Base-by-base conservation (phyloP, 2,329 filamentous ascomycete species). In the Ceratocystis cubensis region DNA sequence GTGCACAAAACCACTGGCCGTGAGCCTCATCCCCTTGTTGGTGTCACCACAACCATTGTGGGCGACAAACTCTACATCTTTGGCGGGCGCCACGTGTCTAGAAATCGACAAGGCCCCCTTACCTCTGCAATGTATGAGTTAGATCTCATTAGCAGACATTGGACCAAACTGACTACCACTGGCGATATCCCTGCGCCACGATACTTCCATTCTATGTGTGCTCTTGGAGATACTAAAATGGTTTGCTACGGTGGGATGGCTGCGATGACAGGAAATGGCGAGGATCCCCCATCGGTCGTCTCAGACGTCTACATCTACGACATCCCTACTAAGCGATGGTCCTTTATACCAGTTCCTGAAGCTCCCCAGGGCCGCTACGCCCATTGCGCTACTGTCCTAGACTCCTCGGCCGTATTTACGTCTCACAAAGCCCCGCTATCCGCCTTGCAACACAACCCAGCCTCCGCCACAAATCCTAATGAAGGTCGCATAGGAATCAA, bases 221-320 rank as follows among this genome's bases (percentile, higher is more conserved):
- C 90, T 1, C 78, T 99, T 1, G 94, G 94, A 25, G 94, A 97
- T 74, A 93, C 91, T 2, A 99, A 97, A 75, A 81, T 99, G 75
- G 93, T 99, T 2, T 97, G 93, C 76, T 99, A 97, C 75, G 94
- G 94, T 67, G 94, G 94, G 71, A 99, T 99, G 94, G 96, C 93
- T 8, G 61, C 65, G 2, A 13, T 66, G n/a, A 78, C 81, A 57
- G 75, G 81, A 44, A 72, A 75, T 61, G 75, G 76, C 17, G 78
- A 80, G 10, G 88, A 91, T 71, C 86, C 91, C 46, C 89, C 97
- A 3, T 88, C 91, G 1, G 94, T 97, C 66, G 96, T 99, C 92
- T 96, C 93, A 5, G 94, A 99, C 76, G 91, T 97, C 66, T 90
- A 97, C 75, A 89, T 99, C 41, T 97, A 91, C 75, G 93, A 99